Evolutionary conservation across 768 basidiomycete genomes (phyloP).

Genomic region (Sporobolomyces phaffii): DNA sequence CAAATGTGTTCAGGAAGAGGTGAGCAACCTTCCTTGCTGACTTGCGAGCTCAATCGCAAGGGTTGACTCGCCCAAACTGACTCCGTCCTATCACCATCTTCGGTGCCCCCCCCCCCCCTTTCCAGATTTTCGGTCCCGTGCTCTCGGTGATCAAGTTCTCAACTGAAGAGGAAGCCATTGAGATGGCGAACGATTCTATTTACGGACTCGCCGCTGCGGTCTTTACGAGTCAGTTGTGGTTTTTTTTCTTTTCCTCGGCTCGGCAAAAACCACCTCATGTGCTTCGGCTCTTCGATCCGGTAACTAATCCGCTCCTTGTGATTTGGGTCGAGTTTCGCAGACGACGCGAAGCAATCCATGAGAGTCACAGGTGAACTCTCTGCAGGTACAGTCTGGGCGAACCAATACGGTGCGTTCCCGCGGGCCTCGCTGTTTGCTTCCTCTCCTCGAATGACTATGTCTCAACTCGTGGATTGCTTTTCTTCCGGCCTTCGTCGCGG

Average conservation of each 20-base stretch:
- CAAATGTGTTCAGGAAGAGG: constrained; percentile 79
- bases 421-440: background rate
- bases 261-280: no score
- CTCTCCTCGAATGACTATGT: background rate
- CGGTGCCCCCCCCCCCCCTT: no score
- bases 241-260: constrained; percentile 59
- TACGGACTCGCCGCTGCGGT: constrained; percentile 85
- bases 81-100: no score
- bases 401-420: constrained; percentile 64
- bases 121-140: constrained; percentile 89
- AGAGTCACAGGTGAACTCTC: constrained; percentile 77
- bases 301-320: no score
- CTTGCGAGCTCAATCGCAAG: no score
- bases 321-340: no score
- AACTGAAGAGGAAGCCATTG: constrained; percentile 78
- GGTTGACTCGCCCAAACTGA: no score
- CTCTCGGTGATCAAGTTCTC: constrained; percentile 71
- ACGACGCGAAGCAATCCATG: constrained; percentile 80
- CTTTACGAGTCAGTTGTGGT: constrained; percentile 55
- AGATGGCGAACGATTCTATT: constrained; percentile 74
- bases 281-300: no score
- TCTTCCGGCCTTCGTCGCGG: background rate
- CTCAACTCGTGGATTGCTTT: background rate
- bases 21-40: constrained; percentile 58
- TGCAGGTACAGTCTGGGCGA: constrained; percentile 90